Evolutionary conservation across 805 yeast genomes (phyloP).

Genomic region (Wickerhamiella musiphila): DNA sequence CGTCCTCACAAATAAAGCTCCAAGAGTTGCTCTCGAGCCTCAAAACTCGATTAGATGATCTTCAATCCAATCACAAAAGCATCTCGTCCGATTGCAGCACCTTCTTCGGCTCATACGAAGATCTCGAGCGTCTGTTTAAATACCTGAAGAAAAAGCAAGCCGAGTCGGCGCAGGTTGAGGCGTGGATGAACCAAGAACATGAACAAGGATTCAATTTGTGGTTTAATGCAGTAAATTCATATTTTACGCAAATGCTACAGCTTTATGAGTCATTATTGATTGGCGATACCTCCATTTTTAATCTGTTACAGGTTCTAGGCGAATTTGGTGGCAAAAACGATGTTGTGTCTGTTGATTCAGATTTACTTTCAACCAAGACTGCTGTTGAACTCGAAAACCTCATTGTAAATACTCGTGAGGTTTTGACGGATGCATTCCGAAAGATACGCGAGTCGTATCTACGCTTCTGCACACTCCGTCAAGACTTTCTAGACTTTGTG

Average conservation of each 20-base stretch:
- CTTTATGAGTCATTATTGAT: too few species aligned
- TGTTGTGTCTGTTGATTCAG: background rate
- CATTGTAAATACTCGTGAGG: background rate
- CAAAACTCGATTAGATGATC: too few species aligned
- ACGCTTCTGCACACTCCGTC: background rate
- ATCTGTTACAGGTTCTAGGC: conserved; percentile 3
- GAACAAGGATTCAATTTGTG: conserved; percentile 15
- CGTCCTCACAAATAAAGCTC: background rate
- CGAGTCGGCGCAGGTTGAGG: background rate
- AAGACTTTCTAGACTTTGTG: background rate
- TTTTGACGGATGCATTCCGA: background rate
- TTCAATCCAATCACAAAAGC: background rate
- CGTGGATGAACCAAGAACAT: conserved; percentile 13
- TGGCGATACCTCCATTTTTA: conserved; percentile 1
- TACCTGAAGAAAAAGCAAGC: background rate
- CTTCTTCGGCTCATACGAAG: too few species aligned
- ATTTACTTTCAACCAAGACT: conserved; percentile 1
- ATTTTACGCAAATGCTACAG: conserved; percentile 4
- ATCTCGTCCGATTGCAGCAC: background rate
- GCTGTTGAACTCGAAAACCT: background rate
- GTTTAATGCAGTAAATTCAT: conserved; percentile 8
- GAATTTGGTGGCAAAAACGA: conserved; percentile 3
- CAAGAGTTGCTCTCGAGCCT: background rate
- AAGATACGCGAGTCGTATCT: too few species aligned
- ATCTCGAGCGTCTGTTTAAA: background rate